Conservation (phyloP, 352 stramenopile species). For the Pythium plurisporium region DNA sequence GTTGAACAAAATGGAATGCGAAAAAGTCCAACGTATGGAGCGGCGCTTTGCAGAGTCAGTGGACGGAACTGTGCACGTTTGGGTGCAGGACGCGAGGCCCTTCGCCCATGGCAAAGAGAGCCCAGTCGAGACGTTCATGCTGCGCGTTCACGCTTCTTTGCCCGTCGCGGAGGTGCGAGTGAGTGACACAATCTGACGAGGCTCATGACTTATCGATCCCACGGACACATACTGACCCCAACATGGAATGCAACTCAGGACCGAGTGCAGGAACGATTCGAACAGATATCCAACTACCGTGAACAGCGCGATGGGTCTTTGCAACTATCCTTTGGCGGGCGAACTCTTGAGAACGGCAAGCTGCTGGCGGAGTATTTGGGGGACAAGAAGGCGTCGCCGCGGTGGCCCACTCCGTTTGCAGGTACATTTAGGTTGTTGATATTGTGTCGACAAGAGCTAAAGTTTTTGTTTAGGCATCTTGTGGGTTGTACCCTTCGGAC, state of each 20-base stretch:
- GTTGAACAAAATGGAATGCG: slow-evolving; percentile 36
- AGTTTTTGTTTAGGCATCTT: slow-evolving; percentile 39
- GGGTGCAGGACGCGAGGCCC: slow-evolving; percentile 49
- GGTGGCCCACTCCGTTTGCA: slow-evolving; percentile 47
- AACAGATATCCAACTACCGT: slow-evolving; percentile 35
- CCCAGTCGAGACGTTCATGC: slow-evolving; percentile 31
- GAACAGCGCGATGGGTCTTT: slow-evolving; percentile 35
- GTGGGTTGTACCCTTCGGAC: slow-evolving; percentile 54
- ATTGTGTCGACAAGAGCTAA: background rate
- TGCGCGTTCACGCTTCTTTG: slow-evolving; percentile 41
- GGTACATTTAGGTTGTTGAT: slow-evolving; percentile 29
- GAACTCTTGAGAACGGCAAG: slow-evolving; percentile 35
- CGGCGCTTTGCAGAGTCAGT: slow-evolving; percentile 16
- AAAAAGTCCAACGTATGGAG: slow-evolving; percentile 30
- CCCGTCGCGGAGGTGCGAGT: slow-evolving; percentile 40
- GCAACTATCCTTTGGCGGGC: slow-evolving; percentile 39
- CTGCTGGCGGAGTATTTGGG: slow-evolving; percentile 38
- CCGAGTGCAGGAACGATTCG: slow-evolving; percentile 43
- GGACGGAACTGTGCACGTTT: slow-evolving; percentile 44
- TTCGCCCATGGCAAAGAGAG: slow-evolving; percentile 46
- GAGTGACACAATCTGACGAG: too few relatives aligned
- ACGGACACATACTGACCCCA: too few relatives aligned
- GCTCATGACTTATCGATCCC: too few relatives aligned
- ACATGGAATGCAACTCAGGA: too few relatives aligned
- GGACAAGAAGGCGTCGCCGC: background rate